Percentiles rank a stretch among this genome's conserved stretches.
Conservation (phyloP, 2,329 filamentous ascomycete genomes). For the Colletotrichum acutatum region DNA sequence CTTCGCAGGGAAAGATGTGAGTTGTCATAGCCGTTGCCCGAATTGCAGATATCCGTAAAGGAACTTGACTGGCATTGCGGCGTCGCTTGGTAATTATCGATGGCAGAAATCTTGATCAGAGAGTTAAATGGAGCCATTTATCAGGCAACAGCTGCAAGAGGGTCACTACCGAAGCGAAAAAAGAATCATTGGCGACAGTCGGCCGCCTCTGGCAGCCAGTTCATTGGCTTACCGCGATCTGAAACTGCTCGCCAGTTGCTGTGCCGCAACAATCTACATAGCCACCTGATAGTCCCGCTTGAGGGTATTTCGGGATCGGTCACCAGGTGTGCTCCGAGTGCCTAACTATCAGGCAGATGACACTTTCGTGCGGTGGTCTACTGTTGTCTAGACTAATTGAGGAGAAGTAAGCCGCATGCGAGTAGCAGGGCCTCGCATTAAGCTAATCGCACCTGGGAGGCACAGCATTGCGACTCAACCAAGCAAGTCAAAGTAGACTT, state of each 20-base stretch:
- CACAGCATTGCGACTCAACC: neutral
- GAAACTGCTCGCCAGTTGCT: neutral
- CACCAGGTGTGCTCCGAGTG: neutral
- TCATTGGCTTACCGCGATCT: neutral
- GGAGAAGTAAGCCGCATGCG: neutral
- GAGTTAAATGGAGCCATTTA: neutral
- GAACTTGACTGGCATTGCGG: neutral
- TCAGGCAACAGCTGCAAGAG: neutral
- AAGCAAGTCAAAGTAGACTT: neutral
- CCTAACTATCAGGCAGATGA: neutral
- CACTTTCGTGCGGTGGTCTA: neutral
- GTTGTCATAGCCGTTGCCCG: neutral
- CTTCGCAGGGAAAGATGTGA: neutral
- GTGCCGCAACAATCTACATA: neutral
- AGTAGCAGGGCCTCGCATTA: neutral
- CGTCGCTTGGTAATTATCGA: neutral
- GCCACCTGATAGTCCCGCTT: constrained; percentile 1
- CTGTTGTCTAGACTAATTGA: neutral
- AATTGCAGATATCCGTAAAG: neutral
- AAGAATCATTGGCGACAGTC: neutral
- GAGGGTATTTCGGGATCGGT: neutral
- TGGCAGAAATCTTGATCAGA: neutral
- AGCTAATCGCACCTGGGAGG: neutral
- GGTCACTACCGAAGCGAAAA: neutral
- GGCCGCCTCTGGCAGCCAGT: neutral